Evolutionary conservation across 495 filamentous ascomycete species (phyloP), one percentile per base, ranked within the genome.

Genomic region (Hyaloscypha variabilis): DNA sequence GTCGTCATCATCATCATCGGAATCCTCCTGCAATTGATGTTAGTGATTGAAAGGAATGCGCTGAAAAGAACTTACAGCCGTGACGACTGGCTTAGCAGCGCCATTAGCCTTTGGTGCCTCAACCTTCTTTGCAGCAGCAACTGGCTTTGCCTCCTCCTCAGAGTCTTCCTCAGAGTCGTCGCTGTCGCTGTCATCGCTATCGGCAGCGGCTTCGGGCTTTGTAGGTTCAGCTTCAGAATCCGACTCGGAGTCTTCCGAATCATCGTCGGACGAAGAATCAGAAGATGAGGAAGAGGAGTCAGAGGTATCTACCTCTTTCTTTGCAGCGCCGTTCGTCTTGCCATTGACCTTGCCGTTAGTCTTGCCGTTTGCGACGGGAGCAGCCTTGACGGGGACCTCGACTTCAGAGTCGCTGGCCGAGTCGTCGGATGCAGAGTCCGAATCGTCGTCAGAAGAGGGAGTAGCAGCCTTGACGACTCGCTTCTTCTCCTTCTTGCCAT

Each of bases 401-500:
- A 69, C 72, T 3, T 73, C 77, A 19, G 77, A 73, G 13, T 68
- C 73, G 30, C 73, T 75, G 49, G 63, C 68, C 50, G 67, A 69
- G 17, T 68, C 71, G 21, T 72, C 72, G 29, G 77, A 59, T 6
- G 76, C 79, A 36, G 76, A 73, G 26, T 73, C 72, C 31, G 74
- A 71, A 3, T 76, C 76, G 58, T 78, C 76, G 23, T 79, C 65
- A 30, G 65, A 68, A 24, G 75, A 75, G 63, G 82, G 73, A 67
- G 77, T 59, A 52, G 82, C 75, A 67, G 71, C 76, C 78, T 83
- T 83, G 23, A 64, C 61, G 58, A 60, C 64, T 55, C 64, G 62
- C 79, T 83, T 85, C 39, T 46, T 82, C 74, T 83, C 83, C 54
- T 73, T 76, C 65, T 74, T 75, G 58, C 78, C 78, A 23, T 72